Percentiles rank a stretch among this genome's conserved stretches.
Evolutionary conservation across 345 rosid genomes (phyloP).

Genomic region (Eucalyptus dawsonii): DNA sequence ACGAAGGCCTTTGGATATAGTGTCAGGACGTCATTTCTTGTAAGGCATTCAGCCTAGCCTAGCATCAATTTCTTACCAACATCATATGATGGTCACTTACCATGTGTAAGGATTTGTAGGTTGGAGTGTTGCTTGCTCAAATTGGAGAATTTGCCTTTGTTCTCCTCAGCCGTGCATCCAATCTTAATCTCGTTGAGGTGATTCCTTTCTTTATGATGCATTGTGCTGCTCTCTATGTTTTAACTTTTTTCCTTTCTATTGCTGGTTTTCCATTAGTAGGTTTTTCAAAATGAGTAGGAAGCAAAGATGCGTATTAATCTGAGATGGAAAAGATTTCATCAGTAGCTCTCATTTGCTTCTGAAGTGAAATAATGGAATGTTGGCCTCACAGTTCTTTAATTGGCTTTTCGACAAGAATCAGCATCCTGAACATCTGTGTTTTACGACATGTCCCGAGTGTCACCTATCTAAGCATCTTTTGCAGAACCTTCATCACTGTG

Average conservation of each 20-base stretch:
- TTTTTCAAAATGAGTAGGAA: background rate
- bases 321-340: background rate
- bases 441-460: background rate
- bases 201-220: background rate
- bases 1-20: slow-evolving; percentile 74
- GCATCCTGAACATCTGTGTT: background rate
- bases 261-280: background rate
- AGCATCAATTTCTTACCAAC: background rate
- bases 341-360: background rate
- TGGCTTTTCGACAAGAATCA: background rate
- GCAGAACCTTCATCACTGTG: background rate
- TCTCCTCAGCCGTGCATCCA: slow-evolving; percentile 89
- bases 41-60: slow-evolving; percentile 24
- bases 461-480: background rate
- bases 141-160: slow-evolving; percentile 98
- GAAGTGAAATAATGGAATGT: background rate
- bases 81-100: background rate
- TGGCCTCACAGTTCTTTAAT: background rate
- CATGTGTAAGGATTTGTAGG: slow-evolving; percentile 23
- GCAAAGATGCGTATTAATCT: background rate
- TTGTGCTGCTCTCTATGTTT: background rate
- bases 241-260: background rate
- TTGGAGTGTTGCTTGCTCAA: slow-evolving; percentile 89
- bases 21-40: slow-evolving; percentile 76
- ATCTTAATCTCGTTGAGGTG: slow-evolving; percentile 89